Evolutionary conservation across 176 grass and related monocot species (phyloP).

Genomic region (Avena atlantica): DNA sequence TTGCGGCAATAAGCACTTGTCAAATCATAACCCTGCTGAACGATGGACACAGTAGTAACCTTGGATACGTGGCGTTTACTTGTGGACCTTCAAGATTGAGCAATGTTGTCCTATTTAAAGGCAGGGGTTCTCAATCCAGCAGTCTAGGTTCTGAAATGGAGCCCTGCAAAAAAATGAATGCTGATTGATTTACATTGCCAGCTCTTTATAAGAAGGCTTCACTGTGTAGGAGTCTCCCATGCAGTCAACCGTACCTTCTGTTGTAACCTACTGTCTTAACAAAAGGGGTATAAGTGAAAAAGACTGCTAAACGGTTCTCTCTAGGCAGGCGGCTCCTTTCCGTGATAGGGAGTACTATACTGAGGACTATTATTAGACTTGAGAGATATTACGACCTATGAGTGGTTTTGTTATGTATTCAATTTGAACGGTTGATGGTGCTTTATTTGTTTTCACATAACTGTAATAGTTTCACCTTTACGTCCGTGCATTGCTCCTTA

Average conservation of each 20-base stretch:
- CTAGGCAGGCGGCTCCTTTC: neutral
- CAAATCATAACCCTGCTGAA: constrained; percentile 10
- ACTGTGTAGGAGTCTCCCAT: neutral
- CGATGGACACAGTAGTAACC: neutral
- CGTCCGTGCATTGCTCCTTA: neutral
- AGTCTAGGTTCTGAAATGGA: constrained; percentile 20
- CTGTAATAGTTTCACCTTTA: constrained; percentile 21
- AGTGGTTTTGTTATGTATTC: constrained; percentile 10
- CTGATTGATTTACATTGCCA: constrained; percentile 37
- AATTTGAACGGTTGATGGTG: neutral
- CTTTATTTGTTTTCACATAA: constrained; percentile 21
- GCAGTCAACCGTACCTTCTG: constrained; percentile 1
- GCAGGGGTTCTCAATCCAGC: neutral
- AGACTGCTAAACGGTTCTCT: neutral
- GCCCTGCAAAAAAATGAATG: constrained; percentile 27
- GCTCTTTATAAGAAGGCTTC: constrained; percentile 8
- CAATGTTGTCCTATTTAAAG: neutral
- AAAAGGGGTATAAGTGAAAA: neutral
- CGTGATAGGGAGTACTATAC: neutral
- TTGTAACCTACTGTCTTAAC: neutral
- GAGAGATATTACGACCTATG: constrained; percentile 9
- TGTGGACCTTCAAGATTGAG: neutral
- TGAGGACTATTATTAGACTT: neutral
- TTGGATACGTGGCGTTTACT: neutral
- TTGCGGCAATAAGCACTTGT: neutral